Percentiles rank a stretch among this genome's conserved stretches.
phyloP scores from a whole-genome alignment of 2,329 filamentous ascomycete species.

The Claviceps sp. region DNA sequence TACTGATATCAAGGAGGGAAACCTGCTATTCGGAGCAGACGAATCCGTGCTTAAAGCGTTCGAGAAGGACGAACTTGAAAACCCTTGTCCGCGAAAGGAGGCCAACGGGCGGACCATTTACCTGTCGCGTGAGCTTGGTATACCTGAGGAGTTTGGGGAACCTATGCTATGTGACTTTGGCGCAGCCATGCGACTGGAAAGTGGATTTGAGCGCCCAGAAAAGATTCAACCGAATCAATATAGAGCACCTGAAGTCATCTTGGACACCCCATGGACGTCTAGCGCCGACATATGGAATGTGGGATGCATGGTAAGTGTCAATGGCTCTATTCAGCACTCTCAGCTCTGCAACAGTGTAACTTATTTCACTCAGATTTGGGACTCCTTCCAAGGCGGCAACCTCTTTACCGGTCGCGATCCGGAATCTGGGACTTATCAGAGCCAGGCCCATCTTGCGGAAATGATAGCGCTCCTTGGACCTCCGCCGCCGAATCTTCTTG shows the following conservation, averaged over 20 bases:
- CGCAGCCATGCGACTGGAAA: conserved; percentile 24
- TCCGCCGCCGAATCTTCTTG: too few species aligned
- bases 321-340: too few species aligned
- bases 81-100: conserved; percentile 28
- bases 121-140: conserved; percentile 23
- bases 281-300: conserved; percentile 39
- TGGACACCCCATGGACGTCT: conserved; percentile 30
- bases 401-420: conserved; percentile 29
- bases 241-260: conserved; percentile 32
- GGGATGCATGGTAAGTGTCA: conserved; percentile 29
- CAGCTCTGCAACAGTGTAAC: too few species aligned
- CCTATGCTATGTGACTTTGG: conserved; percentile 37
- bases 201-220: conserved; percentile 15
- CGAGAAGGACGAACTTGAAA: conserved; percentile 23
- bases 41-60: conserved; percentile 25
- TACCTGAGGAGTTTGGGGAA: conserved; percentile 17
- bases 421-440: conserved; percentile 6
- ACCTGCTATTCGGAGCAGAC: conserved; percentile 30
- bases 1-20: conserved; percentile 33
- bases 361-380: too few species aligned
- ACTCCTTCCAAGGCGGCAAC: conserved; percentile 14
- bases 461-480: too few species aligned
- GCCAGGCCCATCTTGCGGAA: conserved; percentile 29
- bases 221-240: conserved; percentile 28
- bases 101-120: conserved; percentile 28